These are phyloP conservation scores for Termitomyces sp. DNA, from an alignment of 768 basidiomycete species.

Conservation along the genomic window DNA sequence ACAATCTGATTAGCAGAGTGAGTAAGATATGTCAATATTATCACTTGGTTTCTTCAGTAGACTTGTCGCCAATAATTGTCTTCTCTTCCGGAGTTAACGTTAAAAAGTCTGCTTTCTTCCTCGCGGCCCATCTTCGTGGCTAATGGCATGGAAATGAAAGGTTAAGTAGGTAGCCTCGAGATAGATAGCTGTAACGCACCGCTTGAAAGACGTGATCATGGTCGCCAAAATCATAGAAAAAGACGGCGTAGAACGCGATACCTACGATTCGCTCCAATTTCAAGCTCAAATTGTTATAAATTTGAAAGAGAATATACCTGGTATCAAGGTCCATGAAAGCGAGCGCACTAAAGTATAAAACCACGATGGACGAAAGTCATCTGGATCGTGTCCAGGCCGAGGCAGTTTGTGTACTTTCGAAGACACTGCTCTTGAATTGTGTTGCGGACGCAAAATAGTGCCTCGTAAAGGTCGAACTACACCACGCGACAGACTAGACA, in stretches of 20 bases:
- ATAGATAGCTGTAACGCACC: conserved; percentile 35
- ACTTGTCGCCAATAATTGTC: conserved; percentile 24
- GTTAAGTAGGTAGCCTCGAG: background rate
- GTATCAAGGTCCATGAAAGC: conserved; percentile 52
- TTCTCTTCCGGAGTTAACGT: conserved; percentile 58
- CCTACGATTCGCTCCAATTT: conserved; percentile 28
- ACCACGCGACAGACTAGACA: conserved; percentile 2
- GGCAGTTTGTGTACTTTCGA: conserved; percentile 17
- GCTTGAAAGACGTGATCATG: conserved; percentile 68
- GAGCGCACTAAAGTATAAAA: conserved; percentile 50
- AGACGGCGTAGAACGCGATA: conserved; percentile 51
- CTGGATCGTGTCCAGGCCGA: conserved; percentile 14
- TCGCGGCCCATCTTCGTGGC: conserved; percentile 56
- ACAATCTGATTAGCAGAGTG: background rate
- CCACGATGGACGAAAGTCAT: conserved; percentile 61
- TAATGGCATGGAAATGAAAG: conserved; percentile 17
- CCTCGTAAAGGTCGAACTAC: background rate
- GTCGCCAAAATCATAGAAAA: conserved; percentile 68
- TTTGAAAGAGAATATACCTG: conserved; percentile 34
- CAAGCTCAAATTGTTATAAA: background rate
- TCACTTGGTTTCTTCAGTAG: background rate
- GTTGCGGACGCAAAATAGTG: background rate
- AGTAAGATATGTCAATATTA: background rate
- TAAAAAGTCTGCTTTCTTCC: conserved; percentile 49
- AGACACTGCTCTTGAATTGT: conserved; percentile 5